Base-by-base conservation (phyloP, 768 basidiomycete genomes). In the Boletus sp. region DNA sequence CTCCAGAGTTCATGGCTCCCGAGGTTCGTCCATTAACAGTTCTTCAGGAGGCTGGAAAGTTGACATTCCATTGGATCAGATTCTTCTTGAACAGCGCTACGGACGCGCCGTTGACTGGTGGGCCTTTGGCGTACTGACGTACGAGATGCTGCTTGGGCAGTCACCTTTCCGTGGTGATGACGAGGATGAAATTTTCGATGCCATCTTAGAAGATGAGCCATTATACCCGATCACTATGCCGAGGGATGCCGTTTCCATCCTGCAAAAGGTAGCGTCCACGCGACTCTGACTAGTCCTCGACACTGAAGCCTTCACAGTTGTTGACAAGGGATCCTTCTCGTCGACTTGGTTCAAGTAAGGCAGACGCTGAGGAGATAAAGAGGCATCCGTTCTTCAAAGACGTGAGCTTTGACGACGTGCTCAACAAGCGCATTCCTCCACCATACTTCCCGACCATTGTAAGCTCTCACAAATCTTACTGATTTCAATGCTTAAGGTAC, bases 191-290 rank as follows among this genome's bases (percentile, higher is more conserved):
- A 98, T 99, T 55, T 99, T 98, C 70, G 97, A 99, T 71, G 97
- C 97, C 38, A 98, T 99, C 62, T 74, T 99, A 32, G 97, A 98
- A 71, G 97, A 99, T 66, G 97, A 98, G 70, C 96, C 95, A 27
- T 70, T 99, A 56, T 99, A 98, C 73, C 97, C 97, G 2, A 98
- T 99, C 61, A 98, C 97, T 7, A 99, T 99, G 97, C 97, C 95
- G 8, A 81, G 93, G 50, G 96, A 98, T 64, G 94, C 94, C 7
- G 95, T 98, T 42, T 93, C 93, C 19, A 90, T 98, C 59, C 67
- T 99, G 53, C 94, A 97, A 68, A 94, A 94, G 81, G 95, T 93
- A 60, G 51, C 21, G 9, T 71, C 29, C 14, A 23, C 11, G 32
- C 21, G 7, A 11, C 40, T 46, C 29, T 43, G 19, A 35, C 34